A percentile compares a stretch with the other conserved stretches of the same genome.
phyloP scores from a whole-genome alignment of 192 early-diverging fungal genomes.

The Dissophora globulifera region DNA sequence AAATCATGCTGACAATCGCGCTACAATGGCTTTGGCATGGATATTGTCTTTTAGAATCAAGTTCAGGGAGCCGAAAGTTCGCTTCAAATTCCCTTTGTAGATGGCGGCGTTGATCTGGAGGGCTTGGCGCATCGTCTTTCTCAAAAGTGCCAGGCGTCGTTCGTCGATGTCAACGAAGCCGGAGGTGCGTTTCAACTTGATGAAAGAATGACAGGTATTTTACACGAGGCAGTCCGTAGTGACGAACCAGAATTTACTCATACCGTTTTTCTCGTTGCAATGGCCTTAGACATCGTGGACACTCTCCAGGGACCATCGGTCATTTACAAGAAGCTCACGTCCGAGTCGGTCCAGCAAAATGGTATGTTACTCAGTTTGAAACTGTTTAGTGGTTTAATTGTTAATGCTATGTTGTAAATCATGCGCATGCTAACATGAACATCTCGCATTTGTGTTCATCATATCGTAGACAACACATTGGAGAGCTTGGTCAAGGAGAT shows the following conservation, averaged over 20 bases:
- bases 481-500: constrained; percentile 18
- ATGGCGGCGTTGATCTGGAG: constrained; percentile 38
- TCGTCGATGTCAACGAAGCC: constrained; percentile 7
- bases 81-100: constrained; percentile 45
- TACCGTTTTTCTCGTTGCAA: too few relatives aligned
- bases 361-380: too few relatives aligned
- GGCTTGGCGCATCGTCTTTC: constrained; percentile 30
- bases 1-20: too few relatives aligned
- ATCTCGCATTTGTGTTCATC: not conserved
- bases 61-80: constrained; percentile 31
- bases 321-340: constrained; percentile 35
- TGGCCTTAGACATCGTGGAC: constrained; percentile 10
- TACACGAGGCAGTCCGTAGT: too few relatives aligned
- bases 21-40: too few relatives aligned
- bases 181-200: too few relatives aligned
- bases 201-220: too few relatives aligned
- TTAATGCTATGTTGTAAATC: too few relatives aligned
- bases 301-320: constrained; percentile 18
- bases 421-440: too few relatives aligned
- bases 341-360: constrained; percentile 23
- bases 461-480: constrained; percentile 17
- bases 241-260: not conserved
- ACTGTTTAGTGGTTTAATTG: too few relatives aligned
- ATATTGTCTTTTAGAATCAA: constrained; percentile 24
- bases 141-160: constrained; percentile 27